Evolutionary conservation across 2,329 filamentous ascomycete species (phyloP), one percentile per base, ranked within the genome.

Genomic region (Penicillium polonicum): DNA sequence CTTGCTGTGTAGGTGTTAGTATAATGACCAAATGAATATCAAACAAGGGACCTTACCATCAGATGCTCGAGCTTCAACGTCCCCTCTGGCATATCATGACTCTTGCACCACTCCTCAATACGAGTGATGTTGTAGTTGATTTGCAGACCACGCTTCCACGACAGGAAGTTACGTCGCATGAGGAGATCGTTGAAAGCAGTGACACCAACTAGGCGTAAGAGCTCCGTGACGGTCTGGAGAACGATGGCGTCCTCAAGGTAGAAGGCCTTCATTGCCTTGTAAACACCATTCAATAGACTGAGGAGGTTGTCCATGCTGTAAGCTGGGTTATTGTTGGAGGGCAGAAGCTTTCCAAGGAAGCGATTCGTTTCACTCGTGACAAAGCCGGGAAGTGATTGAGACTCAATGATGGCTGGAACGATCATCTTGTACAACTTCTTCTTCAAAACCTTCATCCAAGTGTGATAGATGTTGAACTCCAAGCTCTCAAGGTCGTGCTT

Each of bases 121-220:
- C 94, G 87, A 25, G 94, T 99, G 75, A 99, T 99, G 80, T 99
- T 99, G 83, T 99, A 99, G 80, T 99, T 99, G 80, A 99, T 99
- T 77, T 99, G 94, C 54, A 99, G 85, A 68, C 94, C 94, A 76
- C 94, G 91, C 83, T 99, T 99, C 94, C 94, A 99, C 0, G 92
- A 97, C 57, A 99, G 85, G 85, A 99, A 99, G 78, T 97, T 97
- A 68, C 94, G 86, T 69, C 94, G 87, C 92, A 99, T 97, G 66
- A 99, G 84, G 62, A 99, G 81, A 74, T 99, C 94, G 74, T 99
- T 99, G 81, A 99, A 99, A 4, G 94, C 94, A 1, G 94, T 99
- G 38, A 99, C 94, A 63, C 94, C 94, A 56, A 99, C 94, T 46
- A 99, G 83, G 59, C 89, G 87, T 60, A 99, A 83, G 56, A 99